These are phyloP conservation scores for Microdochium trichocladiopsis DNA, from an alignment of 2,329 filamentous ascomycete species.

Conservation along the genomic window DNA sequence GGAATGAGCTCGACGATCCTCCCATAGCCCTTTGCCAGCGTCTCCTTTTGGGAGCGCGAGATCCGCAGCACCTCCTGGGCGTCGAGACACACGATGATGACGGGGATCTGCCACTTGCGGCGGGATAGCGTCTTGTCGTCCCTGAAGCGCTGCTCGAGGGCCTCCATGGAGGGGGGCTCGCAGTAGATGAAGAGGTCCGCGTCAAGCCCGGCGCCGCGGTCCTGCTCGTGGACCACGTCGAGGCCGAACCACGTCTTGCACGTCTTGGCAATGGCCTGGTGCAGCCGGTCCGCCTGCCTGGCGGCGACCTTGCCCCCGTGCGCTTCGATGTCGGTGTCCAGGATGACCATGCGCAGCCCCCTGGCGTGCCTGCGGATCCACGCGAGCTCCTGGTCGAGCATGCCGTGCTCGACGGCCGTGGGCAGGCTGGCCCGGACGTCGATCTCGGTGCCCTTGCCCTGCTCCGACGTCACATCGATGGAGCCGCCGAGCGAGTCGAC, in stretches of 20 bases:
- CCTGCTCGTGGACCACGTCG: slow-evolving; percentile 12
- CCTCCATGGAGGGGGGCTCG: slow-evolving; percentile 13
- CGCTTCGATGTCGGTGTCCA: slow-evolving; percentile 6
- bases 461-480: slow-evolving; percentile 48
- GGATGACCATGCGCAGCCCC: slow-evolving; percentile 10
- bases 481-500: slow-evolving; percentile 52
- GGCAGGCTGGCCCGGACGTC: slow-evolving; percentile 36
- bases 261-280: slow-evolving; percentile 19
- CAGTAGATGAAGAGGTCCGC: slow-evolving; percentile 18
- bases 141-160: slow-evolving; percentile 8
- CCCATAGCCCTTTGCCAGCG: slow-evolving; percentile 10
- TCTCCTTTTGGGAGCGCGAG: slow-evolving; percentile 11
- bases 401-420: slow-evolving; percentile 3
- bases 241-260: slow-evolving; percentile 26
- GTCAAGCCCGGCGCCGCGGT: not conserved
- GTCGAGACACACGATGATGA: slow-evolving; percentile 19
- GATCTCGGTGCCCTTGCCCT: slow-evolving; percentile 47
- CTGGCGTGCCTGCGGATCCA: slow-evolving; percentile 6
- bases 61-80: slow-evolving; percentile 19
- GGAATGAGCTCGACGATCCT: slow-evolving; percentile 21
- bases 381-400: slow-evolving; percentile 7
- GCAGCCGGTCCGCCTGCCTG: slow-evolving; percentile 13
- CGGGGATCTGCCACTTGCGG: slow-evolving; percentile 9
- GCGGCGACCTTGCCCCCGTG: slow-evolving; percentile 2
- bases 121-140: not conserved